These are phyloP conservation scores for Pinguiococcus pyrenoidosus DNA, from an alignment of 108 stramenopile species.

Conservation along the genomic window DNA sequence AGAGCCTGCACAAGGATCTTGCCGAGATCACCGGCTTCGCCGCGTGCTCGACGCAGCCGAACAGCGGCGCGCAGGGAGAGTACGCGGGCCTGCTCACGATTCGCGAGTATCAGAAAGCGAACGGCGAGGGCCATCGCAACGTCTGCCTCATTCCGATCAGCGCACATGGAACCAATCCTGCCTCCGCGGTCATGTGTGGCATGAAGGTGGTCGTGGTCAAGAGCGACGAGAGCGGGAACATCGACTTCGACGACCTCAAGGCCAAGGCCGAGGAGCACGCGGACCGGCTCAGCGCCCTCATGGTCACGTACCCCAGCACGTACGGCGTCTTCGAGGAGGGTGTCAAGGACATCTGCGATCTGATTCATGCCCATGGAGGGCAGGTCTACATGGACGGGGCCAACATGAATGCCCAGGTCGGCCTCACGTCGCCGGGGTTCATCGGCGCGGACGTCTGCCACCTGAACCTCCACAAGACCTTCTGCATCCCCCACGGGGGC, in stretches of 20 bases:
- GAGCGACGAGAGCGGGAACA: conserved; percentile 73
- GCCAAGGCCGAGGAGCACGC: conserved; percentile 81
- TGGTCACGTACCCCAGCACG: conserved; percentile 98
- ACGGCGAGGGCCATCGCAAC: conserved; percentile 76
- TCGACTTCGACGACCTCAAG: conserved; percentile 74
- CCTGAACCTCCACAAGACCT: conserved; percentile 96
- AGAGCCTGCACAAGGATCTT: conserved; percentile 77
- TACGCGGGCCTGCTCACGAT: conserved; percentile 90
- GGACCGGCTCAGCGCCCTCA: conserved; percentile 73
- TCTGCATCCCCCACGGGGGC: conserved; percentile 98
- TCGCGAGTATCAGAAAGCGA: conserved; percentile 62
- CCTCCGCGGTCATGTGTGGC: conserved; percentile 85
- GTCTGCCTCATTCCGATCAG: conserved; percentile 95
- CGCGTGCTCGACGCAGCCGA: conserved; percentile 93
- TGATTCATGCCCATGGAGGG: conserved; percentile 80
- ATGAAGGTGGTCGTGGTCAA: conserved; percentile 93
- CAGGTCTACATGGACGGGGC: conserved; percentile 99
- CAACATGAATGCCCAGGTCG: conserved; percentile 99
- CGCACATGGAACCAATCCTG: conserved; percentile 98
- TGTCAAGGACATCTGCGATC: conserved; percentile 71
- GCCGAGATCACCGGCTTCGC: conserved; percentile 96
- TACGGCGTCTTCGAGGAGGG: conserved; percentile 96
- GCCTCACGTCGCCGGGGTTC: conserved; percentile 82
- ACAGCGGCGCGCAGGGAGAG: conserved; percentile 94
- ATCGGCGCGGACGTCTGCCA: conserved; percentile 98